Evolutionary conservation across 768 basidiomycete genomes (phyloP).

Genomic region (Crassisporium funariophilum): DNA sequence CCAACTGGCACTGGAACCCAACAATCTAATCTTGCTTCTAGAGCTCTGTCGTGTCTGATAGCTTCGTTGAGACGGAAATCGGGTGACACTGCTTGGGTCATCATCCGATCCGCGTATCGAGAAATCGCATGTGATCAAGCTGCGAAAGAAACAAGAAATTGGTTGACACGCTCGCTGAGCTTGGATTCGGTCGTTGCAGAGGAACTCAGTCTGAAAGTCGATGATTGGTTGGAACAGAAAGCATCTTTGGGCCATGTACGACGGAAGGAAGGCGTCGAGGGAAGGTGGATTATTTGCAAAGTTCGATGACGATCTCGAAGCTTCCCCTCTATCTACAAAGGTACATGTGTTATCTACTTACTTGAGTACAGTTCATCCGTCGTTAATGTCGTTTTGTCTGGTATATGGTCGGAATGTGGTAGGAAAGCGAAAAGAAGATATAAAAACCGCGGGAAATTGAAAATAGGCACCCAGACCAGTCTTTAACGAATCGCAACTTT

Average conservation of each 20-base stretch:
- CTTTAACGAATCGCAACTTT: constrained; percentile 61
- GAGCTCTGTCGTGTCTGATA: constrained; percentile 47
- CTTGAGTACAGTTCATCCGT: constrained; percentile 5
- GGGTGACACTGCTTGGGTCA: constrained; percentile 56
- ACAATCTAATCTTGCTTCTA: constrained; percentile 25
- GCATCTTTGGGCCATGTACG: constrained; percentile 47
- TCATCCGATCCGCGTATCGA: constrained; percentile 64
- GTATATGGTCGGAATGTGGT: too few relatives aligned
- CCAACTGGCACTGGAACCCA: neutral
- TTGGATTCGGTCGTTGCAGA: constrained; percentile 38
- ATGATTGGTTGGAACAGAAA: constrained; percentile 56
- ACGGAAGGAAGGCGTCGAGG: constrained; percentile 57
- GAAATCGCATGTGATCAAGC: constrained; percentile 51
- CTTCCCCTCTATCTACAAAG: neutral
- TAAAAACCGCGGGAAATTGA: neutral
- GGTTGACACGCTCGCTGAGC: constrained; percentile 53
- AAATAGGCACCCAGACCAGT: neutral
- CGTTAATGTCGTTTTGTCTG: constrained; percentile 6
- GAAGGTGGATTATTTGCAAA: constrained; percentile 65
- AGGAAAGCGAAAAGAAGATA: neutral
- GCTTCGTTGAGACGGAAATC: constrained; percentile 51
- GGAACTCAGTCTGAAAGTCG: constrained; percentile 32
- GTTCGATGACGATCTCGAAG: constrained; percentile 31
- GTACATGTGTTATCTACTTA: constrained; percentile 7
- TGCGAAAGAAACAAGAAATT: constrained; percentile 40